These are phyloP conservation scores for Solanum hybrid DNA, from an alignment of 305 asterid genomes.

Conservation along the genomic window DNA sequence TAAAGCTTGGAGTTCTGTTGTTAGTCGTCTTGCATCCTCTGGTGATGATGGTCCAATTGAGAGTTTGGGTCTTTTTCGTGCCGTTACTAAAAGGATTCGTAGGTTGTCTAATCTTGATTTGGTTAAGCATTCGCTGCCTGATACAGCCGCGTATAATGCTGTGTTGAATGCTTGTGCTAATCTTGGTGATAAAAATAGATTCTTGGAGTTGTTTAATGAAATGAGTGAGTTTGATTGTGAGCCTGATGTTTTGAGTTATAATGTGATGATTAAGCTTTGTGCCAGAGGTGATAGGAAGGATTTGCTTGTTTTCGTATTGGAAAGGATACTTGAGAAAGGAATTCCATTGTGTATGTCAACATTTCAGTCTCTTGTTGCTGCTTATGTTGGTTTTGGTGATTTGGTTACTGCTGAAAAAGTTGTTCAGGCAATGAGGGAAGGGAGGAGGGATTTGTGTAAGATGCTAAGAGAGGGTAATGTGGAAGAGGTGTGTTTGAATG, in stretches of 20 bases:
- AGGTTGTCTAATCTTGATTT: conserved; percentile 34
- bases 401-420: conserved; percentile 60
- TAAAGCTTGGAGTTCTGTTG: conserved; percentile 92
- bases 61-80: conserved; percentile 55
- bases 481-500: conserved; percentile 10
- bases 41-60: conserved; percentile 81
- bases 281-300: conserved; percentile 75
- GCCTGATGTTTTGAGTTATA: conserved; percentile 76
- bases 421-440: conserved; percentile 81
- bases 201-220: conserved; percentile 68
- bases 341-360: conserved; percentile 62
- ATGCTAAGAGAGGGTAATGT: conserved; percentile 39
- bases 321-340: conserved; percentile 57
- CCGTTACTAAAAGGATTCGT: conserved; percentile 43
- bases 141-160: conserved; percentile 81
- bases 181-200: conserved; percentile 51
- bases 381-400: conserved; percentile 86
- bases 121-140: conserved; percentile 60
- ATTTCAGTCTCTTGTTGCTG: conserved; percentile 81
- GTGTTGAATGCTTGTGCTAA: conserved; percentile 88
- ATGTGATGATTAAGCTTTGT: conserved; percentile 75
- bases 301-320: conserved; percentile 68
- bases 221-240: conserved; percentile 60
- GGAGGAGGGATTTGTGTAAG: conserved; percentile 71
- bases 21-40: conserved; percentile 56